phyloP scores from a whole-genome alignment of 371 early-diverging fungal genomes.

The Syncephalastrum sp. region DNA sequence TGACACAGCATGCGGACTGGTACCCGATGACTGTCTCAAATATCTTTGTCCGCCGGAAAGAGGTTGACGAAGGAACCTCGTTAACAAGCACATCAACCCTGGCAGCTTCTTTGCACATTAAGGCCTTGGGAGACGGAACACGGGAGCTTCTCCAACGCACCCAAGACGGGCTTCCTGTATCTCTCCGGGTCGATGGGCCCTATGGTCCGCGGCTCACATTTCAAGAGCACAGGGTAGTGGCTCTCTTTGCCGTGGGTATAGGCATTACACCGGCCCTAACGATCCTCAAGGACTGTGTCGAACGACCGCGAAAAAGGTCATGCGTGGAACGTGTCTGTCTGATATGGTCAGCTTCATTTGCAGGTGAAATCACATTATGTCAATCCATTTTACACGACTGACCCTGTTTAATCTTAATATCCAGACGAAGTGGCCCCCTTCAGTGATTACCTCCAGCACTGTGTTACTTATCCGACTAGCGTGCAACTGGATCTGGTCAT shows the following conservation, averaged over 20 bases:
- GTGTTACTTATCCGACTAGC: not conserved
- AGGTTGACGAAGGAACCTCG: not conserved
- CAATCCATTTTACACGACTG: not conserved
- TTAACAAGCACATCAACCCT: not conserved
- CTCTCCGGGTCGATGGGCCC: conserved; percentile 38
- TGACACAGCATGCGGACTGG: conserved; percentile 31
- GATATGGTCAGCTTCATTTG: conserved; percentile 5
- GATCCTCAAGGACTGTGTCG: conserved; percentile 37
- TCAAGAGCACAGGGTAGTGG: conserved; percentile 35
- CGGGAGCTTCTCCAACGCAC: conserved; percentile 13
- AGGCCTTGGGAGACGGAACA: conserved; percentile 38
- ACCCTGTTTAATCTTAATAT: not conserved
- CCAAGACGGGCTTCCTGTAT: conserved; percentile 10
- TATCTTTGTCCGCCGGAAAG: conserved; percentile 17
- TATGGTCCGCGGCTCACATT: conserved; percentile 37
- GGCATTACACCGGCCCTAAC: conserved; percentile 44
- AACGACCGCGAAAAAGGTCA: conserved; percentile 27
- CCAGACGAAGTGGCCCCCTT: conserved; percentile 11
- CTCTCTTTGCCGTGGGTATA: conserved; percentile 36
- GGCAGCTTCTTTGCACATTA: conserved; percentile 37
- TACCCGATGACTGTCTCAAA: conserved; percentile 45
- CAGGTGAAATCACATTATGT: conserved; percentile 3
- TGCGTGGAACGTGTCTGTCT: conserved; percentile 6
- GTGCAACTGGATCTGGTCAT: conserved; percentile 23
- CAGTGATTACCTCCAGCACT: conserved; percentile 1